A percentile compares a stretch with the other conserved stretches of the same genome.
Conservation (phyloP, 2,329 filamentous ascomycete genomes). For the Lachnellula arida region DNA sequence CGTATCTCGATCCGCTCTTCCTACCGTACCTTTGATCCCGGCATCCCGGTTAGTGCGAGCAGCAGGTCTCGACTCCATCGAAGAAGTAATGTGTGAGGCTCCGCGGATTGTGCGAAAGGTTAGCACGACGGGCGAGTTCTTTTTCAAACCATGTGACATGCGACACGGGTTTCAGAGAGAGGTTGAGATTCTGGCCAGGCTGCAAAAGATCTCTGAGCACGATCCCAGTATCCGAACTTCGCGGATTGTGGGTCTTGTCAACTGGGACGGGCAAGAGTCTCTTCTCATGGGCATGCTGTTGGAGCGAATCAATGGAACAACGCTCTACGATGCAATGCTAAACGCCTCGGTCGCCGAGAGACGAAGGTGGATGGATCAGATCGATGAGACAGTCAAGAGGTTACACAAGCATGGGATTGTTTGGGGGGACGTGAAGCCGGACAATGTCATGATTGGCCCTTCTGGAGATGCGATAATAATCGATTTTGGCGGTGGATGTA, state of each 20-base stretch:
- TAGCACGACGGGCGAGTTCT: slow-evolving; percentile 7
- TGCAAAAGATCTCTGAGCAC: slow-evolving; percentile 10
- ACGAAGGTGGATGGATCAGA: slow-evolving; percentile 12
- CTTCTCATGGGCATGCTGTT: slow-evolving; percentile 13
- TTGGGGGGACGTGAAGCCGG: slow-evolving; percentile 83
- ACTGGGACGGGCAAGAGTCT: slow-evolving; percentile 10
- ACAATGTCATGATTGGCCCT: slow-evolving; percentile 94
- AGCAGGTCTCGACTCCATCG: slow-evolving; percentile 6
- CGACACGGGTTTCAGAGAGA: slow-evolving; percentile 8
- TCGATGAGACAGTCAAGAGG: slow-evolving; percentile 10
- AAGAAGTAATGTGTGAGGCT: slow-evolving; percentile 9
- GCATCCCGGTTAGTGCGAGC: slow-evolving; percentile 9
- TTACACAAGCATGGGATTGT: slow-evolving; percentile 72
- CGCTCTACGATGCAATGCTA: slow-evolving; percentile 7
- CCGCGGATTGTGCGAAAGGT: slow-evolving; percentile 9
- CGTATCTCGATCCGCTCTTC: slow-evolving; percentile 8
- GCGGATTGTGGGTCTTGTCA: slow-evolving; percentile 11
- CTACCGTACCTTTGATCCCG: slow-evolving; percentile 4
- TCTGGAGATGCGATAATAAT: slow-evolving; percentile 98
- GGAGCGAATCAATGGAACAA: slow-evolving; percentile 10
- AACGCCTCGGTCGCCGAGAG: slow-evolving; percentile 8
- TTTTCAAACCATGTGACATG: slow-evolving; percentile 7
- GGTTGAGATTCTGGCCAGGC: slow-evolving; percentile 10
- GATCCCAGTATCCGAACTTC: slow-evolving; percentile 8
- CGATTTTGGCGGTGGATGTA: slow-evolving; percentile 92